Evolutionary conservation across 768 basidiomycete genomes (phyloP), one percentile per base, ranked within the genome.

Genomic region (Amanita brunnescens): DNA sequence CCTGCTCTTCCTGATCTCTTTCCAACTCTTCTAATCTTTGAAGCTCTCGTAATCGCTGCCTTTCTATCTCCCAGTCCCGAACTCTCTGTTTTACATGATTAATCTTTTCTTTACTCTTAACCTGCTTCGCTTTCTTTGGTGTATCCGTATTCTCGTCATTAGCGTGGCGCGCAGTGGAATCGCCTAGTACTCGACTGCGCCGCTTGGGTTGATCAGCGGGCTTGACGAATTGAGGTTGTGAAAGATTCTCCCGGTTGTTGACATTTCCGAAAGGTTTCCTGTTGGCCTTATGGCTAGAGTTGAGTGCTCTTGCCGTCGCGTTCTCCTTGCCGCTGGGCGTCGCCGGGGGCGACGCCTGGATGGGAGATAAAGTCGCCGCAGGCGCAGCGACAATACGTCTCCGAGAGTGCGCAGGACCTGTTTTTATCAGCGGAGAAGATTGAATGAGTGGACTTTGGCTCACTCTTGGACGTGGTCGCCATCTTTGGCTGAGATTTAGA

Each of bases 11-110:
- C 39, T 69, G 68, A 59, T 80, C 77, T 53, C 68, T 66, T 64
- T 78, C 71, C 51, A 76, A 57, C 59, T 87, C 84, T 60, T 81
- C 74, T 59, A 84, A 53, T 53, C 72, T 70, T 54, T 74, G 75
- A 73, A 86, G 81, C 71, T 87, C 85, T 57, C 85, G 73, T 60
- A 87, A 64, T 53, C 84, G 70, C 64, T 81, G 75, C 32, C 77
- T 75, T 63, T 87, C 85, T 37, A 80, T 70, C 61, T 89, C 85
- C 85, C 87, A 89, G 57, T 87, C 86, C 56, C 72, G 72, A 57
- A 88, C 81, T 9, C 87, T 72, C 52, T 85, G 78, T 52, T 74
- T 75, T 14, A 76, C 76, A 49, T 65, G 70, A 40, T 76, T 77
- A 47, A 73, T 74, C 53, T 68, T 54, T 54, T 33, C 44, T 48